These are phyloP conservation scores for Sedum album DNA, from an alignment of 164 flowering plant genomes.

Conservation along the genomic window DNA sequence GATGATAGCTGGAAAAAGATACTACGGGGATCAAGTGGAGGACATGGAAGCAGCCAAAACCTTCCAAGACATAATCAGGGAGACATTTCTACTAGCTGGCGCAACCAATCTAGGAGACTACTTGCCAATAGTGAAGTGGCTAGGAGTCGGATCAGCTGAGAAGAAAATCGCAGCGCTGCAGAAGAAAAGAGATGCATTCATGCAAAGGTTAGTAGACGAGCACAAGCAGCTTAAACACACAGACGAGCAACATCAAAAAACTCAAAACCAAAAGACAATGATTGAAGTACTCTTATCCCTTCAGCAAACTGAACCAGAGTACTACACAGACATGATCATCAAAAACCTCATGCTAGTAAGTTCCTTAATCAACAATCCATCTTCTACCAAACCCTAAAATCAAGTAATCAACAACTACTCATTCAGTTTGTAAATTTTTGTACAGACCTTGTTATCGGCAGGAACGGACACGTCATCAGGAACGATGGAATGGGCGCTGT, in stretches of 20 bases:
- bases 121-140: slow-evolving; percentile 23
- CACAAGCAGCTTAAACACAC: slow-evolving; percentile 2
- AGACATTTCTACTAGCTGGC: slow-evolving; percentile 11
- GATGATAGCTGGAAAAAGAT: slow-evolving; percentile 17
- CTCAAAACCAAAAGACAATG: slow-evolving; percentile 18
- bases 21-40: slow-evolving; percentile 10
- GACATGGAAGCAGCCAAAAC: slow-evolving; percentile 15
- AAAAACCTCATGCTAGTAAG: slow-evolving; percentile 34
- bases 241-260: not conserved
- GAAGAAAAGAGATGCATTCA: slow-evolving; percentile 23
- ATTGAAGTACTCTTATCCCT: slow-evolving; percentile 21
- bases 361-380: not conserved
- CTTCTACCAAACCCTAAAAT: not conserved
- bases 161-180: slow-evolving; percentile 14
- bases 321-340: slow-evolving; percentile 33
- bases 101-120: slow-evolving; percentile 18
- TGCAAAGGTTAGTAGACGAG: slow-evolving; percentile 37
- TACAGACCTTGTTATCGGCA: slow-evolving; percentile 14
- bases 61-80: slow-evolving; percentile 13
- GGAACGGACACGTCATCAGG: slow-evolving; percentile 17
- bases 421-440: not conserved
- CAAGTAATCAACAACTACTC: too few relatives aligned
- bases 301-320: slow-evolving; percentile 23
- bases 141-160: slow-evolving; percentile 14
- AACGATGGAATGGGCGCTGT: slow-evolving; percentile 17